Evolutionary conservation across 2,329 filamentous ascomycete species (phyloP).

Genomic region (Pseudogymnoascus sp.): DNA sequence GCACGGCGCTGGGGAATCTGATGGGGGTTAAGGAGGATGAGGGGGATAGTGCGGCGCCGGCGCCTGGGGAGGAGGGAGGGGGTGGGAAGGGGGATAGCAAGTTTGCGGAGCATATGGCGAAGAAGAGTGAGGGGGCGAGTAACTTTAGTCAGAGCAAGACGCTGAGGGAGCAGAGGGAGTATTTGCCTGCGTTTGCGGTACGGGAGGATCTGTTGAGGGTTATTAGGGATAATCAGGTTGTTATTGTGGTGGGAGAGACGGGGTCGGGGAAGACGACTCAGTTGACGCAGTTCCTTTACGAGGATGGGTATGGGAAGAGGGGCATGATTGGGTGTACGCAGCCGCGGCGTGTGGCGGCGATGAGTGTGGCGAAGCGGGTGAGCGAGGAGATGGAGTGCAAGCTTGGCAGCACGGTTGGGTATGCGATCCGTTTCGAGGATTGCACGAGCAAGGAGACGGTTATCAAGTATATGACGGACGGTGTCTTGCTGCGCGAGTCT

Average conservation of each 20-base stretch:
- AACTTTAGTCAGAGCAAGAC: slow-evolving; percentile 91
- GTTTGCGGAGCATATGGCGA: slow-evolving; percentile 76
- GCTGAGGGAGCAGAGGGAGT: slow-evolving; percentile 84
- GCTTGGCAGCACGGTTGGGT: slow-evolving; percentile 81
- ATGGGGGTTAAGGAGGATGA: slow-evolving; percentile 94
- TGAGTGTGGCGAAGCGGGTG: slow-evolving; percentile 98
- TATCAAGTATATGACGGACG: slow-evolving; percentile 99
- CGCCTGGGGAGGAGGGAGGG: slow-evolving; percentile 65
- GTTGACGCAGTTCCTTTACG: slow-evolving; percentile 88
- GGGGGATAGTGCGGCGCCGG: slow-evolving; percentile 78
- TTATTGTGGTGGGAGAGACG: slow-evolving; percentile 94
- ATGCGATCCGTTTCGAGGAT: slow-evolving; percentile 97
- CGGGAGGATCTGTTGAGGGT: slow-evolving; percentile 86
- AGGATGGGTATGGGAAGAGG: slow-evolving; percentile 82
- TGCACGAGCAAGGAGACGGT: slow-evolving; percentile 91
- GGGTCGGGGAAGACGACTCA: slow-evolving; percentile 98
- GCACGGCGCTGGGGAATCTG: slow-evolving; percentile 85
- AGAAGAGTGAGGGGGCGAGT: slow-evolving; percentile 78
- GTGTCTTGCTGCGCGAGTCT: slow-evolving; percentile 86
- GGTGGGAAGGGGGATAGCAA: slow-evolving; percentile 59
- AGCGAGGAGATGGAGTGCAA: slow-evolving; percentile 97
- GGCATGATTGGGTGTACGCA: slow-evolving; percentile 97
- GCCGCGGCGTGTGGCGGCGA: slow-evolving; percentile 89
- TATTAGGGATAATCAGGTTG: slow-evolving; percentile 92
- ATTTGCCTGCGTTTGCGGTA: slow-evolving; percentile 89